Conservation (phyloP, 306 rosid genomes). For the Citrullus mucosospermus region DNA sequence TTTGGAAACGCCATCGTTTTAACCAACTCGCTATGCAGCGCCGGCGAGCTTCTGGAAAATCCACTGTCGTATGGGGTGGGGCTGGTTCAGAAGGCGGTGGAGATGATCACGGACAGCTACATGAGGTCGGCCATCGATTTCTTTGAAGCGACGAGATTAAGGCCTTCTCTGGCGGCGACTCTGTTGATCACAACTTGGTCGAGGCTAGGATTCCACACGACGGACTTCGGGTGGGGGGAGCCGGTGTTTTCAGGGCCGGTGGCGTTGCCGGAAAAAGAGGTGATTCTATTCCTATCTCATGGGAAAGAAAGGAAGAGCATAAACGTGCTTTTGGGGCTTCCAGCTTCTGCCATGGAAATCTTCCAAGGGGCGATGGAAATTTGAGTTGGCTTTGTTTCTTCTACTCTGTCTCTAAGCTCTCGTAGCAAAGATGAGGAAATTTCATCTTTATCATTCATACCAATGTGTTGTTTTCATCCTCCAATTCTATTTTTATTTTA, state of each 20-base stretch:
- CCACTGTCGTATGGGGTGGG: conserved; percentile 46
- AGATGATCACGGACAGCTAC: conserved; percentile 39
- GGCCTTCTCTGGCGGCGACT: conserved; percentile 63
- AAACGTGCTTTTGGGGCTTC: conserved; percentile 68
- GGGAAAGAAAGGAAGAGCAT: conserved; percentile 41
- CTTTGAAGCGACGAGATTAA: conserved; percentile 54
- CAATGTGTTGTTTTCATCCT: background rate
- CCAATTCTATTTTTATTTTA: no score
- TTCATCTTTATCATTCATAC: background rate
- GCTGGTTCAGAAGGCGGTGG: conserved; percentile 38
- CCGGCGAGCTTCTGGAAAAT: conserved; percentile 36
- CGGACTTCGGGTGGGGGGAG: conserved; percentile 81
- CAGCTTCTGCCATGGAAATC: conserved; percentile 58
- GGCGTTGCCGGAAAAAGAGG: conserved; percentile 60
- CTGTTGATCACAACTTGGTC: conserved; percentile 75
- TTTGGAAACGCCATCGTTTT: conserved; percentile 66
- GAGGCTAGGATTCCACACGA: conserved; percentile 45
- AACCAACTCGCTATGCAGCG: conserved; percentile 39
- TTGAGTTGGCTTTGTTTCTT: background rate
- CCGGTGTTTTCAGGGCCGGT: conserved; percentile 66
- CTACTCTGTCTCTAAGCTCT: no score
- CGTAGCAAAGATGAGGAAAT: background rate
- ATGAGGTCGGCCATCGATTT: conserved; percentile 80
- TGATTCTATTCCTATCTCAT: conserved; percentile 41
- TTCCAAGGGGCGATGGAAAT: conserved; percentile 35